A percentile compares a stretch with the other conserved stretches of the same genome.
phyloP scores from a whole-genome alignment of 1,139 yeast species.

The Zygosaccharomyces sapae region DNA sequence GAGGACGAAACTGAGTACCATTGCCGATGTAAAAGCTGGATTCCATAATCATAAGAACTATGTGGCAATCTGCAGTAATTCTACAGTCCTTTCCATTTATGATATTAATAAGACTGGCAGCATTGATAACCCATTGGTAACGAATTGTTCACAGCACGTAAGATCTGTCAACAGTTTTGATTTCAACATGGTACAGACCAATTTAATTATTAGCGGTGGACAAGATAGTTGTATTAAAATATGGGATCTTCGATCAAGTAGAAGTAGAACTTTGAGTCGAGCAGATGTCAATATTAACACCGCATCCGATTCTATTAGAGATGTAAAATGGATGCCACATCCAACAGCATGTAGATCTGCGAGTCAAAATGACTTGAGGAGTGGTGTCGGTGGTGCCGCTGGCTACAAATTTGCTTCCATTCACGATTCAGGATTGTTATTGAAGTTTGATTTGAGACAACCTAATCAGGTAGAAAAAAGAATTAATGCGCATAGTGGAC shows the following conservation, averaged over 20 bases:
- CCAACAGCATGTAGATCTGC: slow-evolving; percentile 21
- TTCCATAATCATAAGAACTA: slow-evolving; percentile 41
- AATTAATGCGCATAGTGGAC: slow-evolving; percentile 87
- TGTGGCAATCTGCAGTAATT: slow-evolving; percentile 44
- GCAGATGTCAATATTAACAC: slow-evolving; percentile 37
- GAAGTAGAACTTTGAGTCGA: slow-evolving; percentile 27
- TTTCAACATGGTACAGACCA: slow-evolving; percentile 55
- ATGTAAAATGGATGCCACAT: slow-evolving; percentile 37
- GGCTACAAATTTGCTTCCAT: slow-evolving; percentile 58
- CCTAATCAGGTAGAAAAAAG: slow-evolving; percentile 58
- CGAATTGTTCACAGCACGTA: slow-evolving; percentile 63
- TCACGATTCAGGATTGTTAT: slow-evolving; percentile 84
- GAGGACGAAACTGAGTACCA: slow-evolving; percentile 45
- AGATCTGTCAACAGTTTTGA: slow-evolving; percentile 79
- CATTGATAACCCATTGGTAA: slow-evolving; percentile 40
- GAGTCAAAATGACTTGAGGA: slow-evolving; percentile 9
- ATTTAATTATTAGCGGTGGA: slow-evolving; percentile 72
- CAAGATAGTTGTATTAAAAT: slow-evolving; percentile 85
- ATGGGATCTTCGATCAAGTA: slow-evolving; percentile 72
- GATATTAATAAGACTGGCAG: slow-evolving; percentile 43
- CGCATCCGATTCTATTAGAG: slow-evolving; percentile 45
- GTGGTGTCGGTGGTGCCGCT: slow-evolving; percentile 26
- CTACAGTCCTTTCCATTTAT: slow-evolving; percentile 49
- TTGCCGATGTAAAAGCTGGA: slow-evolving; percentile 48
- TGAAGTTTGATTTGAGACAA: slow-evolving; percentile 76